Conservation (phyloP, 805 yeast species). For the Teunomyces atbi region DNA sequence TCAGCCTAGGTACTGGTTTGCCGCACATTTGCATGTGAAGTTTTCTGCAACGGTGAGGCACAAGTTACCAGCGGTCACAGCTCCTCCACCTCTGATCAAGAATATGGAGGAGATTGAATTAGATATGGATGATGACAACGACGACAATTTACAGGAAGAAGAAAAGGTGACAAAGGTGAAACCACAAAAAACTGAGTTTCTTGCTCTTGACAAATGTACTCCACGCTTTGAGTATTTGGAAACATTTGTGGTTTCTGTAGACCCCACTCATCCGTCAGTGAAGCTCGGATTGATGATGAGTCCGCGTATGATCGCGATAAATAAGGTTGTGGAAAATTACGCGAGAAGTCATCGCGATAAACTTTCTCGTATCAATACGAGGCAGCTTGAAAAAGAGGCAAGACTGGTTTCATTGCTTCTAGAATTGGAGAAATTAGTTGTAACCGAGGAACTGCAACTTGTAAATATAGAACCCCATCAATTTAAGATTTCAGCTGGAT, state of each 20-base stretch:
- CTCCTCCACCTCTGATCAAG: neutral
- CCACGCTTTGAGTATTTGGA: conserved; percentile 63
- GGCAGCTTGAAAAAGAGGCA: conserved; percentile 14
- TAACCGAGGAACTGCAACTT: conserved; percentile 15
- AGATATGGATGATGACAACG: conserved; percentile 19
- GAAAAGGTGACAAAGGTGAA: conserved; percentile 5
- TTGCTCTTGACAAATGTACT: conserved; percentile 84
- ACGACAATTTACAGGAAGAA: conserved; percentile 2
- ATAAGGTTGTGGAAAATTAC: conserved; percentile 34
- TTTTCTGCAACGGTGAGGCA: conserved; percentile 49
- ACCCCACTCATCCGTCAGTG: conserved; percentile 14
- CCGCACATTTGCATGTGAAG: conserved; percentile 83
- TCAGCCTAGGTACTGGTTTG: conserved; percentile 75
- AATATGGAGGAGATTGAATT: conserved; percentile 18
- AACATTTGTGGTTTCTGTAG: conserved; percentile 26
- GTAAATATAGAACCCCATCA: conserved; percentile 6
- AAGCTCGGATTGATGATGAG: conserved; percentile 23
- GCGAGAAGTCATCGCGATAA: conserved; percentile 9
- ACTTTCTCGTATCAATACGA: conserved; percentile 13
- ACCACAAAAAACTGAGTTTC: conserved; percentile 44
- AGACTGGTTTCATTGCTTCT: conserved; percentile 12
- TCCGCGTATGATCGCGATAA: conserved; percentile 31
- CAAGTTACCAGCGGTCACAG: neutral
- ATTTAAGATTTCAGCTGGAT: conserved; percentile 12
- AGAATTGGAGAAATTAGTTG: conserved; percentile 20